These are phyloP conservation scores for Lipomyces chichibuensis DNA, from an alignment of 805 yeast genomes.

Conservation along the genomic window DNA sequence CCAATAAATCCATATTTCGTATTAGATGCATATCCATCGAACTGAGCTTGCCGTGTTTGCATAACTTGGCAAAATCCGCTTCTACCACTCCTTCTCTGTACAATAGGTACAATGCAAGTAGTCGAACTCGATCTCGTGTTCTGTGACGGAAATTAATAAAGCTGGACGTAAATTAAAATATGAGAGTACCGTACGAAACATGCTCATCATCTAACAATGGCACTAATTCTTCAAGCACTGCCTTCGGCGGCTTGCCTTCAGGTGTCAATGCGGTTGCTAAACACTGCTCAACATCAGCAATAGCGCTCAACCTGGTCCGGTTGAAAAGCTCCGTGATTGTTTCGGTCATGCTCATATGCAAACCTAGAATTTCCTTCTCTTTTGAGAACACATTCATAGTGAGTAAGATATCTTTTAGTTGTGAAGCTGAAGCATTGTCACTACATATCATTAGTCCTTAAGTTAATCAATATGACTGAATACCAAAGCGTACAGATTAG, in stretches of 20 bases:
- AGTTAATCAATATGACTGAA: not conserved
- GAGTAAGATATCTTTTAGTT: constrained; percentile 56
- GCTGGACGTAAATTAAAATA: not conserved
- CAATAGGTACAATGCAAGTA: constrained; percentile 72
- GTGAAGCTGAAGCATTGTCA: constrained; percentile 17
- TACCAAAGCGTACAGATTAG: constrained; percentile 16
- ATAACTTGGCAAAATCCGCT: constrained; percentile 70
- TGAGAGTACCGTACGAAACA: constrained; percentile 43
- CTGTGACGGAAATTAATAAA: not conserved
- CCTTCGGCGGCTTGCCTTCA: constrained; percentile 63
- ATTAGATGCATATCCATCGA: constrained; percentile 57
- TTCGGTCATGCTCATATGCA: constrained; percentile 29
- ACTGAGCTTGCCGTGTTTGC: constrained; percentile 54
- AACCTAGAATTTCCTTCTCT: constrained; percentile 45
- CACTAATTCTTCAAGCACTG: constrained; percentile 65
- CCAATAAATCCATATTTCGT: constrained; percentile 59
- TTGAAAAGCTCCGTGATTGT: constrained; percentile 20
- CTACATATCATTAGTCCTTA: not conserved
- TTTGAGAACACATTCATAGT: constrained; percentile 58
- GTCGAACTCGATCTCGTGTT: constrained; percentile 69
- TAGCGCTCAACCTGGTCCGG: constrained; percentile 53
- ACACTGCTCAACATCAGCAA: constrained; percentile 85
- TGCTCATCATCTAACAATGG: constrained; percentile 51
- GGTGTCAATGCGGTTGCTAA: constrained; percentile 71
- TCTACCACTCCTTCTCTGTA: constrained; percentile 81